Evolutionary conservation across 2,329 filamentous ascomycete genomes (phyloP).

Genomic region (Huntiella decipiens): DNA sequence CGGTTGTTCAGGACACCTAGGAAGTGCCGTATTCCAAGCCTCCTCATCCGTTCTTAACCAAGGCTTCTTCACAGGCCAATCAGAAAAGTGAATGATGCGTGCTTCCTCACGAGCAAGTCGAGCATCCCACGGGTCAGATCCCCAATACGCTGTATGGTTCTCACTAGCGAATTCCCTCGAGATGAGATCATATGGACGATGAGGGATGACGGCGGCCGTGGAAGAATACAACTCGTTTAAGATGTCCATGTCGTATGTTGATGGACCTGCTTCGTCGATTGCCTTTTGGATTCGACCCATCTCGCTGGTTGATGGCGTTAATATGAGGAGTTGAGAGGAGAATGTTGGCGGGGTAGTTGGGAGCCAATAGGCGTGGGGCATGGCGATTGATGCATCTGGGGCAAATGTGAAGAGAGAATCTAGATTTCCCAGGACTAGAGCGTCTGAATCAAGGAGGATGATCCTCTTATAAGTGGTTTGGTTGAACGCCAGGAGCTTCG

Average conservation of each 20-base stretch:
- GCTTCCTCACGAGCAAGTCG: conserved; percentile 32
- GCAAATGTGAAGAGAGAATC: conserved; percentile 50
- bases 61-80: conserved; percentile 50
- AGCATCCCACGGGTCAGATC: conserved; percentile 34
- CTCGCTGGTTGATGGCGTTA: conserved; percentile 37
- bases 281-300: conserved; percentile 20
- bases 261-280: conserved; percentile 12
- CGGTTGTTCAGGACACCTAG: not conserved
- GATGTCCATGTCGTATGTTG: conserved; percentile 46
- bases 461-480: conserved; percentile 37
- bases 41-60: conserved; percentile 18
- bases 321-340: conserved; percentile 41
- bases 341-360: conserved; percentile 33
- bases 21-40: conserved; percentile 11
- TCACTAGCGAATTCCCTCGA: conserved; percentile 40
- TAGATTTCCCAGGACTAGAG: conserved; percentile 40
- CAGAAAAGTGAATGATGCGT: conserved; percentile 51
- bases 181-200: conserved; percentile 41
- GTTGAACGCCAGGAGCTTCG: conserved; percentile 51
- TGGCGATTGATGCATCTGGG: conserved; percentile 39
- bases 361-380: conserved; percentile 56
- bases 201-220: conserved; percentile 40
- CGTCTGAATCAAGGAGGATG: conserved; percentile 40
- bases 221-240: conserved; percentile 41
- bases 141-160: conserved; percentile 25